These are phyloP conservation scores for Eucalyptus pauciflora DNA, from an alignment of 345 rosid genomes.

Conservation along the genomic window DNA sequence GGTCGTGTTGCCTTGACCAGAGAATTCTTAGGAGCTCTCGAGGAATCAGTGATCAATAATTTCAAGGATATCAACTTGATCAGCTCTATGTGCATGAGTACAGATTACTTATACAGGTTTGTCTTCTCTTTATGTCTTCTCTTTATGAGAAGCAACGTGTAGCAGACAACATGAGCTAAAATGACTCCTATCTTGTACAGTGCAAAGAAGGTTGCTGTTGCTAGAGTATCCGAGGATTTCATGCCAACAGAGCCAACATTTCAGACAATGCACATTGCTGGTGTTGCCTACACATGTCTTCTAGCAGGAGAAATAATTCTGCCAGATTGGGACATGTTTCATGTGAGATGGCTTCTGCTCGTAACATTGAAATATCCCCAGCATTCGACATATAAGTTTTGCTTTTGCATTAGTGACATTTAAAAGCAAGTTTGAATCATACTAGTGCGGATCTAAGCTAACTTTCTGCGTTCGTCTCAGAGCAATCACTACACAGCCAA, in stretches of 20 bases:
- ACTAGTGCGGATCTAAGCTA: background rate
- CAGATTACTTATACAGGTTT: conserved; percentile 45
- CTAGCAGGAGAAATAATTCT: conserved; percentile 47
- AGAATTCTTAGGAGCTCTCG: conserved; percentile 45
- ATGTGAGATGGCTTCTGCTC: background rate
- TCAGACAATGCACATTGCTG: conserved; percentile 49
- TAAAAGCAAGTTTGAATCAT: background rate
- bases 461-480: background rate
- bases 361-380: background rate
- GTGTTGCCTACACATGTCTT: conserved; percentile 51
- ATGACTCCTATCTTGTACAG: conserved; percentile 5
- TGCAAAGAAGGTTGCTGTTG: conserved; percentile 29
- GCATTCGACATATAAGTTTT: background rate
- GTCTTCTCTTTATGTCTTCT: background rate
- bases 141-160: background rate
- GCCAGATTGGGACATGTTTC: conserved; percentile 39
- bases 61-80: conserved; percentile 40
- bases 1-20: conserved; percentile 49
- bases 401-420: background rate
- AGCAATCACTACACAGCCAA: conserved; percentile 47
- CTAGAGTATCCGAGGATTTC: conserved; percentile 65
- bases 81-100: conserved; percentile 51
- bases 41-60: conserved; percentile 33
- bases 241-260: conserved; percentile 48
- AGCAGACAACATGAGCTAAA: background rate